phyloP scores from a whole-genome alignment of 1,284 basidiomycete genomes.

The Irpex sp. region DNA sequence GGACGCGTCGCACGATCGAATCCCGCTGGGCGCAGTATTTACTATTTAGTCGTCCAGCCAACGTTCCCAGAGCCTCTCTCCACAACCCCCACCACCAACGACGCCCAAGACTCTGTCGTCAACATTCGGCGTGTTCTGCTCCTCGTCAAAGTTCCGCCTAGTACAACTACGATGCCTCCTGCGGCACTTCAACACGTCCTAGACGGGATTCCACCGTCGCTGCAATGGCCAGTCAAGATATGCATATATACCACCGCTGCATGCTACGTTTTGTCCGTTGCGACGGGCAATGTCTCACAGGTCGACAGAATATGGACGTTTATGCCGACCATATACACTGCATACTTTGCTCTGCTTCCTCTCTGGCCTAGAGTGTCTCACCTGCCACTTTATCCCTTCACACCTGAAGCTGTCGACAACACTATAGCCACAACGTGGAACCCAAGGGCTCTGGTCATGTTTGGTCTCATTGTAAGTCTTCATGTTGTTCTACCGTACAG shows the following conservation, averaged over 20 bases:
- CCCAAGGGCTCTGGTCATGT: constrained; percentile 68
- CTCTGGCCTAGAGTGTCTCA: constrained; percentile 48
- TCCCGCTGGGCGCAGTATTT: neutral
- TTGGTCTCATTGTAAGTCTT: constrained; percentile 50
- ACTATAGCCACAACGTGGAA: constrained; percentile 45
- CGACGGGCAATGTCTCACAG: constrained; percentile 81
- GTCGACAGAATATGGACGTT: constrained; percentile 67
- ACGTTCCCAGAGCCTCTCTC: neutral
- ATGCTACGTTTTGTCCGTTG: constrained; percentile 52
- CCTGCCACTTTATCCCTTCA: constrained; percentile 48
- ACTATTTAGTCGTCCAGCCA: neutral
- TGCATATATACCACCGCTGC: constrained; percentile 42
- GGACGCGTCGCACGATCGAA: neutral
- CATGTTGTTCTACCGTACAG: neutral
- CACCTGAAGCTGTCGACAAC: constrained; percentile 42
- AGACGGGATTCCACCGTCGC: constrained; percentile 28
- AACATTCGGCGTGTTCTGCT: neutral
- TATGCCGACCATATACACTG: constrained; percentile 73
- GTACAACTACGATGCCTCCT: constrained; percentile 7
- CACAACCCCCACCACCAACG: neutral
- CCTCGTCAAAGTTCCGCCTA: neutral
- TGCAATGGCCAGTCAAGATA: constrained; percentile 60
- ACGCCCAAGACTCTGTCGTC: neutral
- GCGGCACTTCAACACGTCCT: constrained; percentile 5
- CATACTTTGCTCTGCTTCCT: constrained; percentile 69